Percentiles rank a stretch among this genome's conserved stretches.
These are phyloP conservation scores for Erysimum pusillum DNA, from an alignment of 441 rosid species.

Conservation along the genomic window DNA sequence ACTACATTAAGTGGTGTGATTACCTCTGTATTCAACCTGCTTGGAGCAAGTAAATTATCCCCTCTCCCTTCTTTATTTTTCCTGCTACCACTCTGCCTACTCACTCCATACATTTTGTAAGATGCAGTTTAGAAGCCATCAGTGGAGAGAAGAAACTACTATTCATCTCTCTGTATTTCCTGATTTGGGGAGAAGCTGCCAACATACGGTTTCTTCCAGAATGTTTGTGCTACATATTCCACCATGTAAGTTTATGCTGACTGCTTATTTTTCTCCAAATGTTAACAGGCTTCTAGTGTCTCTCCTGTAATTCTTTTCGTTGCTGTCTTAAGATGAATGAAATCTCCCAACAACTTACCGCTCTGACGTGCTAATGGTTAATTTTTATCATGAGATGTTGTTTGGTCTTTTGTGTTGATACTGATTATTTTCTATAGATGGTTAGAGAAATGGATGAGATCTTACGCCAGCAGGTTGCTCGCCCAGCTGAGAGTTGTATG, in stretches of 20 bases:
- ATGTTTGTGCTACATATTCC: constrained; percentile 98
- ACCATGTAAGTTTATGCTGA: constrained; percentile 71
- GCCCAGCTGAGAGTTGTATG: constrained; percentile 85
- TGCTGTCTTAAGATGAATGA: constrained; percentile 16
- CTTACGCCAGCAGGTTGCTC: constrained; percentile 77
- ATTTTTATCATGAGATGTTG: neutral
- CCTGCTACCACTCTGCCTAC: constrained; percentile 32
- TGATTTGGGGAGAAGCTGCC: constrained; percentile 99
- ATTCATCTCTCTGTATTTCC: constrained; percentile 81
- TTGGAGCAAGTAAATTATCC: constrained; percentile 79
- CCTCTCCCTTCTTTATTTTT: constrained; percentile 37
- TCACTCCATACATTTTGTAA: constrained; percentile 32
- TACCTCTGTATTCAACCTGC: constrained; percentile 90
- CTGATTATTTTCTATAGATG: constrained; percentile 62
- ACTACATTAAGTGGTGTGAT: constrained; percentile 92
- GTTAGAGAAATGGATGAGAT: constrained; percentile 93
- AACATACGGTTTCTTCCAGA: constrained; percentile 97
- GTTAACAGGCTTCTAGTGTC: constrained; percentile 14
- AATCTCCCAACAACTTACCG: constrained; percentile 10
- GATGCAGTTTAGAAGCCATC: constrained; percentile 81
- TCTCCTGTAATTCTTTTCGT: neutral
- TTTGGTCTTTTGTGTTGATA: constrained; percentile 25
- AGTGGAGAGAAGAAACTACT: constrained; percentile 87
- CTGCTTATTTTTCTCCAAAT: constrained; percentile 29
- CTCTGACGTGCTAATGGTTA: constrained; percentile 20